Evolutionary conservation across 2,329 filamentous ascomycete genomes (phyloP).

Genomic region (Fusarium sp.): DNA sequence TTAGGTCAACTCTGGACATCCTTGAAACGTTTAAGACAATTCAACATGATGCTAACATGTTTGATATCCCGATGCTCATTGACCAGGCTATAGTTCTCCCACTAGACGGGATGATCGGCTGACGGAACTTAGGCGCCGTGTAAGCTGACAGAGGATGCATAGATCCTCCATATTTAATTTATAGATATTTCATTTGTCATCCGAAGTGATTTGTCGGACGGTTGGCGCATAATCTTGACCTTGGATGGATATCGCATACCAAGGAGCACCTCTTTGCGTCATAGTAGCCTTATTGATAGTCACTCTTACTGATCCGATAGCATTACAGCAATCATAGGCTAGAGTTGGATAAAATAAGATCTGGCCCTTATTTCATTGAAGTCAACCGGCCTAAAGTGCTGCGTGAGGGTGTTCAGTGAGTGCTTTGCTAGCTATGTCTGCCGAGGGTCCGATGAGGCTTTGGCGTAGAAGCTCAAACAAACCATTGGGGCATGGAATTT

Average conservation of each 20-base stretch:
- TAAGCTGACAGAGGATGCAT: background rate
- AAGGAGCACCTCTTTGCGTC: background rate
- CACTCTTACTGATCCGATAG: too few species aligned
- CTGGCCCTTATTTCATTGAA: rapidly evolving
- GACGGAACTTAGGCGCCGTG: background rate
- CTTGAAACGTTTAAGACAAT: background rate
- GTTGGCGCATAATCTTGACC: background rate
- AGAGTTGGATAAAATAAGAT: rapidly evolving
- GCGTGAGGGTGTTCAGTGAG: background rate
- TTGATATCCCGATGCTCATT: background rate
- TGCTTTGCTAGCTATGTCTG: background rate
- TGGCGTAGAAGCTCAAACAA: too few species aligned
- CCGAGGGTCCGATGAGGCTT: background rate
- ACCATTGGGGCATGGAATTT: background rate
- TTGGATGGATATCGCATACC: background rate
- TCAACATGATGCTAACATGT: background rate
- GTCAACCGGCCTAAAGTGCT: too few species aligned
- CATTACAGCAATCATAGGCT: rapidly evolving
- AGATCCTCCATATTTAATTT: too few species aligned
- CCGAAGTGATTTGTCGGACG: too few species aligned
- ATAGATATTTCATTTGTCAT: background rate
- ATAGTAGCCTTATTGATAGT: background rate
- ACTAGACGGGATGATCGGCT: background rate
- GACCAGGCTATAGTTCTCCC: background rate
- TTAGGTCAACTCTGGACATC: background rate